phyloP scores from a whole-genome alignment of 495 filamentous ascomycete species.

The Annulohypoxylon nitens region DNA sequence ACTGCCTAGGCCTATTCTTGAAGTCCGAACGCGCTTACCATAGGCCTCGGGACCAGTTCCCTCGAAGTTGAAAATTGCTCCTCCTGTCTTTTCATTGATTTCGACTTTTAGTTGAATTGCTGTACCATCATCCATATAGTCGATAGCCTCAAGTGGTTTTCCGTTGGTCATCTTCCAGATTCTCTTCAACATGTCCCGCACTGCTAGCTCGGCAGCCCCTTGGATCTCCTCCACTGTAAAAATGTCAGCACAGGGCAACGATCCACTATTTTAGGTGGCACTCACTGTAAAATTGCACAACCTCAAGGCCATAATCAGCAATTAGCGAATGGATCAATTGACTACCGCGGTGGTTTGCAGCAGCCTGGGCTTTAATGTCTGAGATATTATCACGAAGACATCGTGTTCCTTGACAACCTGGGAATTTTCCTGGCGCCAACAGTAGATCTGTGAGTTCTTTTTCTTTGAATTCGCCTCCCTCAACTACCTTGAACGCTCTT shows the following conservation, averaged over 20 bases:
- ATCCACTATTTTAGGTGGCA: not conserved
- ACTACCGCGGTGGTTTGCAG: too few relatives aligned
- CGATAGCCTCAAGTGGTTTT: constrained; percentile 70
- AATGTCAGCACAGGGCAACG: not conserved
- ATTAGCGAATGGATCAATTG: too few relatives aligned
- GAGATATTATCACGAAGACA: too few relatives aligned
- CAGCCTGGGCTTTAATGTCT: too few relatives aligned
- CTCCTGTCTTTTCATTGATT: constrained; percentile 77
- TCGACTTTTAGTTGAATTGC: constrained; percentile 80
- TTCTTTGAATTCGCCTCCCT: too few relatives aligned
- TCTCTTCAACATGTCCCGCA: constrained; percentile 66
- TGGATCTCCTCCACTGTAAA: constrained; percentile 51
- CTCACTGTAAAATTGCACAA: constrained; percentile 88
- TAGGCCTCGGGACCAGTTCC: constrained; percentile 85
- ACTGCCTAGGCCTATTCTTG: too few relatives aligned
- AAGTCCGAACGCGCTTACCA: constrained; percentile 48
- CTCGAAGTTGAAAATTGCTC: constrained; percentile 80
- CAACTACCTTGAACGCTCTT: too few relatives aligned
- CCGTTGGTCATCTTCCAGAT: constrained; percentile 72
- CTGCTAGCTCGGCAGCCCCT: constrained; percentile 60
- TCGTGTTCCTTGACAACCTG: too few relatives aligned
- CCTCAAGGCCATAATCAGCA: constrained; percentile 54
- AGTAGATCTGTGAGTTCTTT: too few relatives aligned
- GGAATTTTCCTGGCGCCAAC: too few relatives aligned
- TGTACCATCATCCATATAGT: constrained; percentile 94